A percentile compares a stretch with the other conserved stretches of the same genome.
Conservation (phyloP, 2,329 filamentous ascomycete genomes). For the Hortaea sp. region DNA sequence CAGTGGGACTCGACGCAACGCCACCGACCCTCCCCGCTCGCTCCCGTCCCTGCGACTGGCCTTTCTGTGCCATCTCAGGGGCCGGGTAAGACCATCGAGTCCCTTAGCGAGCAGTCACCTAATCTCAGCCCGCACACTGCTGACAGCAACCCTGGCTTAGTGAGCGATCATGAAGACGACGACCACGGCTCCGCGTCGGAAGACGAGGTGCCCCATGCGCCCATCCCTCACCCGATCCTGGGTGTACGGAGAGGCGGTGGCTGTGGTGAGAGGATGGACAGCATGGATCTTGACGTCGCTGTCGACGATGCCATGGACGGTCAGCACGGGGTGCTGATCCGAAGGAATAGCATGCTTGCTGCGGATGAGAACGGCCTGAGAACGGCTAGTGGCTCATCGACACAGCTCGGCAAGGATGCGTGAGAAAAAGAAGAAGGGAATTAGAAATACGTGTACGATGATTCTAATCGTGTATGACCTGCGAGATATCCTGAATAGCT, state of each 20-base stretch:
- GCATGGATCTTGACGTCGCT: constrained; percentile 26
- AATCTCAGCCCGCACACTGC: constrained; percentile 38
- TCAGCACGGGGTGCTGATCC: constrained; percentile 25
- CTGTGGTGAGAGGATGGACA: constrained; percentile 21
- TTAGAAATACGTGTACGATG: neutral
- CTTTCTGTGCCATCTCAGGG: constrained; percentile 7
- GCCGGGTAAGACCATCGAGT: constrained; percentile 18
- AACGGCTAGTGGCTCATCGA: constrained; percentile 12
- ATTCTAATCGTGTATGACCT: neutral
- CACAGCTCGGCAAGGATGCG: constrained; percentile 7
- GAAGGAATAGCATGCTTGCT: constrained; percentile 22
- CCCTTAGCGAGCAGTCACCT: constrained; percentile 17
- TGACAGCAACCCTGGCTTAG: constrained; percentile 40
- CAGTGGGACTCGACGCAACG: constrained; percentile 11
- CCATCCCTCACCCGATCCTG: constrained; percentile 16
- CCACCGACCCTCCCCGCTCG: constrained; percentile 23
- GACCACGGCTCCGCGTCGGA: constrained; percentile 18
- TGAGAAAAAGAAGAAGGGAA: neutral
- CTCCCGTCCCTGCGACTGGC: constrained; percentile 5
- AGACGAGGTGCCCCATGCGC: constrained; percentile 17
- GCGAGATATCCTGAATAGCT: constrained; percentile 1
- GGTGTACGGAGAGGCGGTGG: constrained; percentile 10
- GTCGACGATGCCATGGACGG: constrained; percentile 25
- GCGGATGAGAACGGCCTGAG: constrained; percentile 12
- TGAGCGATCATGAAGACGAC: constrained; percentile 41